Evolutionary conservation across 352 stramenopile genomes (phyloP), one percentile per base, ranked within the genome.

Genomic region (Phytophthora quininea): DNA sequence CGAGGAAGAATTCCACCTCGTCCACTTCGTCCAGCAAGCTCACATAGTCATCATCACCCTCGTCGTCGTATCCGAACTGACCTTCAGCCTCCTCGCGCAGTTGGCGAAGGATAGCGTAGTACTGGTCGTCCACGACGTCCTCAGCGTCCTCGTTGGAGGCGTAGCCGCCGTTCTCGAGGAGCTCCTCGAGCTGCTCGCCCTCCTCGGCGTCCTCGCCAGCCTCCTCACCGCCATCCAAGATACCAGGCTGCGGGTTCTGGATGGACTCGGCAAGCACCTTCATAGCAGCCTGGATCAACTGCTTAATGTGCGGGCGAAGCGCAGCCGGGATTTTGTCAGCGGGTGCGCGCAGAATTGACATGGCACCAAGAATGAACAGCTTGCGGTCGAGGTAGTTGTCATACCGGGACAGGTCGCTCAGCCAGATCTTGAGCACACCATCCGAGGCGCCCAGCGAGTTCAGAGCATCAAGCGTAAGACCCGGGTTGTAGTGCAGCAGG

Each of bases 401-500:
- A 61, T 94, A 88, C 40, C 86, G 77, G 46, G 85, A 81, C 7
- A 95, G 61, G 69, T 98, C 91, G 37, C 86, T 86, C 58, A 98
- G 80, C 93, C 92, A 98, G 60, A 97, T 82, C 54, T 86, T 89
- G 61, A 99, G 91, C 33, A 98, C 89, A 58, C 93, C 87, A 14
- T 96, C 81, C 4, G 92, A 96, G 24, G 92, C 88, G 8, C 91
- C 84, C 9, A 97, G 76, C 33, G 89, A 88, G 73, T 98, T 92
- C 11, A 98, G 76, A 56, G 96, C 86, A 47, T 82, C 58, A 5
- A 99, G 68, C 40, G 96, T 96, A 37, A 98, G 70, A 32, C 86
- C 75, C 11, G 94, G 88, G 74, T 99, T 98, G 80, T 99, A 99
- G 78, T 98, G 96, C 45, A 99, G 77, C 35, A 96, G 79, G 54